These are phyloP conservation scores for Vitis cinerea DNA, from an alignment of 164 flowering plant species.

Conservation along the genomic window DNA sequence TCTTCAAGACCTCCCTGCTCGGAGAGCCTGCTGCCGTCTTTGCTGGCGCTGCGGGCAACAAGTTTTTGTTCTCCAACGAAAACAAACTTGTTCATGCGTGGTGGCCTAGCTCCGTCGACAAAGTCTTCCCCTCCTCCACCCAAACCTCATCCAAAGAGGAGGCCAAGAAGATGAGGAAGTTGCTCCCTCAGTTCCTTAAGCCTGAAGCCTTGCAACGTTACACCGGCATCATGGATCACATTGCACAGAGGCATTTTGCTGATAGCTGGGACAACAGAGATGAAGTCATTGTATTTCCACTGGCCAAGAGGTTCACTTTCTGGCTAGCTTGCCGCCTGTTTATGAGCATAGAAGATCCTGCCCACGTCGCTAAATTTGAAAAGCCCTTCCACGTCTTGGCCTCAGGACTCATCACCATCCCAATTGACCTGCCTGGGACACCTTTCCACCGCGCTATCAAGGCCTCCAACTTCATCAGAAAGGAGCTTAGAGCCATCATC, in stretches of 20 bases:
- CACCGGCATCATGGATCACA: constrained; percentile 8
- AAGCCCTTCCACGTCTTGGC: background rate
- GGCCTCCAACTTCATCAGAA: background rate
- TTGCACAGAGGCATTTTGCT: constrained; percentile 8
- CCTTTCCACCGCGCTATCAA: background rate
- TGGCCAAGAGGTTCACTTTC: constrained; percentile 7
- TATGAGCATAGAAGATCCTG: constrained; percentile 6
- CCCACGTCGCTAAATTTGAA: background rate
- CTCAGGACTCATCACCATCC: background rate
- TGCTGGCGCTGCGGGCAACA: constrained; percentile 26
- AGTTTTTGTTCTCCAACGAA: constrained; percentile 31
- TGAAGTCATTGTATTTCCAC: background rate
- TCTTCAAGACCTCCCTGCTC: constrained; percentile 15
- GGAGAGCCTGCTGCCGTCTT: constrained; percentile 7
- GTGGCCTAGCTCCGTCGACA: constrained; percentile 25
- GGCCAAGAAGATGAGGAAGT: constrained; percentile 13
- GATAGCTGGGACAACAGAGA: background rate
- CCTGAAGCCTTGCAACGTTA: constrained; percentile 9
- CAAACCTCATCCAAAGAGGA: constrained; percentile 8
- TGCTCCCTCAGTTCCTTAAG: constrained; percentile 4
- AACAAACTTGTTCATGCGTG: constrained; percentile 22
- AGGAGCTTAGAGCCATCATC: background rate
- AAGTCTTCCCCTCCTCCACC: constrained; percentile 6
- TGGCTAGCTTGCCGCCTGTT: constrained; percentile 9
- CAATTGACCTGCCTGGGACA: background rate